Evolutionary conservation across 225 moss, liverwort and hornwort genomes (phyloP).

Genomic region (Bryum argenteum): DNA sequence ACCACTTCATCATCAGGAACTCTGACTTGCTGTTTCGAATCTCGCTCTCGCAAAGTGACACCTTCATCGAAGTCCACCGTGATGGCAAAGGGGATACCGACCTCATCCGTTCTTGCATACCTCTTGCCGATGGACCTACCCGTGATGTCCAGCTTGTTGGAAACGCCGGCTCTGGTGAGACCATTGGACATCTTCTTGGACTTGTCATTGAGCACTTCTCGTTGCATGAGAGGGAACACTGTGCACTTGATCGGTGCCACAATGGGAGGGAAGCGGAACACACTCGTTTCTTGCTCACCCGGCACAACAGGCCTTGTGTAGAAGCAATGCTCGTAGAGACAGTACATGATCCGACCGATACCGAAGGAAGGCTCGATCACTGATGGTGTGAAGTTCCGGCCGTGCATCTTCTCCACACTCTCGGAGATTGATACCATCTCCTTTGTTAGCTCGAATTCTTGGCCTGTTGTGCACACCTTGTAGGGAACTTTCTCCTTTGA

Average conservation of each 20-base stretch:
- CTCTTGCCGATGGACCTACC: conserved; percentile 86
- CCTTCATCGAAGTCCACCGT: conserved; percentile 63
- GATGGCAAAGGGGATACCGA: conserved; percentile 94
- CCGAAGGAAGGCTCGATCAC: conserved; percentile 98
- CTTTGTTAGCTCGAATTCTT: conserved; percentile 78
- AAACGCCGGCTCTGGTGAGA: conserved; percentile 74
- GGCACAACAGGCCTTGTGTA: conserved; percentile 72
- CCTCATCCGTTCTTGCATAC: conserved; percentile 90
- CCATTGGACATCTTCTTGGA: conserved; percentile 53
- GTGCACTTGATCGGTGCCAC: conserved; percentile 95
- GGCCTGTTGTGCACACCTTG: conserved; percentile 68
- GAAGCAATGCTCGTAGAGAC: conserved; percentile 91
- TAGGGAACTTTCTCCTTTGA: conserved; percentile 64
- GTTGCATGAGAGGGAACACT: conserved; percentile 77
- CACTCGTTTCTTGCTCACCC: conserved; percentile 69
- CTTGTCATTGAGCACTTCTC: conserved; percentile 61
- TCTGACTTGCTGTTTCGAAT: conserved; percentile 82
- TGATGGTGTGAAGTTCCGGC: conserved; percentile 78
- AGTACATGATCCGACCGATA: conserved; percentile 92
- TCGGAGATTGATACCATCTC: conserved; percentile 79
- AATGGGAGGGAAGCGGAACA: conserved; percentile 75
- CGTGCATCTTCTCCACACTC: conserved; percentile 46
- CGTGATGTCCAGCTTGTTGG: conserved; percentile 85
- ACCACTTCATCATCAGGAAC: conserved; percentile 65
- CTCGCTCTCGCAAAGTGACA: conserved; percentile 86